Evolutionary conservation across 2,329 filamentous ascomycete species (phyloP).

Genomic region (Thielaviopsis punctulata): DNA sequence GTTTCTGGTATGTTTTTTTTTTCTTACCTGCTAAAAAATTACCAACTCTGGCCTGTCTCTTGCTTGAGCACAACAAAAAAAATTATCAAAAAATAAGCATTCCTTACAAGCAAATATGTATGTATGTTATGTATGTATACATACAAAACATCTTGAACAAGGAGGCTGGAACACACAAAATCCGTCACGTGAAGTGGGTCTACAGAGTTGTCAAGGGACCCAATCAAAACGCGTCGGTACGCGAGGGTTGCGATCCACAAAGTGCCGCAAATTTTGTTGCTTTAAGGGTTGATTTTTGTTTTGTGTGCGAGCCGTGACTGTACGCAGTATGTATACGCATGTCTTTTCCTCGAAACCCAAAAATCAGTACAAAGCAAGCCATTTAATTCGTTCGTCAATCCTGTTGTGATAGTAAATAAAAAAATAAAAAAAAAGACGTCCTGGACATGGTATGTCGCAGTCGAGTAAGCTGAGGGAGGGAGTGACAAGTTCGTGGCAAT

Average conservation of each 20-base stretch:
- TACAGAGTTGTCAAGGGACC: not conserved
- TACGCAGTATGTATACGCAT: too few species aligned
- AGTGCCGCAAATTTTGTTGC: not conserved
- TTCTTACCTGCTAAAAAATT: not conserved
- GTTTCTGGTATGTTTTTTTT: not conserved
- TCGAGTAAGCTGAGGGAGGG: too few species aligned
- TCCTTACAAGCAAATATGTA: not conserved
- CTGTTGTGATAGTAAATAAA: too few species aligned
- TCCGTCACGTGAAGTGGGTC: slow-evolving; percentile 7
- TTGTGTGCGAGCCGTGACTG: not conserved
- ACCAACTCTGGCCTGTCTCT: not conserved
- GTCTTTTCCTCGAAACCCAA: too few species aligned
- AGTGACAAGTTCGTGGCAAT: too few species aligned
- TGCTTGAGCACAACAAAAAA: not conserved
- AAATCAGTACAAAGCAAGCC: not conserved
- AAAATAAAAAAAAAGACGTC: too few species aligned
- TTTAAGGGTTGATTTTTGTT: slow-evolving; percentile 3
- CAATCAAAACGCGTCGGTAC: slow-evolving; percentile 4
- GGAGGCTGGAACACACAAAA: not conserved
- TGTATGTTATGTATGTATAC: too few species aligned
- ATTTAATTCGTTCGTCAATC: too few species aligned
- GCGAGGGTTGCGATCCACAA: slow-evolving; percentile 7
- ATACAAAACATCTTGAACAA: not conserved
- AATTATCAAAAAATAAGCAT: too few species aligned
- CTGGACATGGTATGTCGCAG: too few species aligned